Evolutionary conservation across 441 rosid species (phyloP).

Genomic region (Lagerstroemia fauriei): DNA sequence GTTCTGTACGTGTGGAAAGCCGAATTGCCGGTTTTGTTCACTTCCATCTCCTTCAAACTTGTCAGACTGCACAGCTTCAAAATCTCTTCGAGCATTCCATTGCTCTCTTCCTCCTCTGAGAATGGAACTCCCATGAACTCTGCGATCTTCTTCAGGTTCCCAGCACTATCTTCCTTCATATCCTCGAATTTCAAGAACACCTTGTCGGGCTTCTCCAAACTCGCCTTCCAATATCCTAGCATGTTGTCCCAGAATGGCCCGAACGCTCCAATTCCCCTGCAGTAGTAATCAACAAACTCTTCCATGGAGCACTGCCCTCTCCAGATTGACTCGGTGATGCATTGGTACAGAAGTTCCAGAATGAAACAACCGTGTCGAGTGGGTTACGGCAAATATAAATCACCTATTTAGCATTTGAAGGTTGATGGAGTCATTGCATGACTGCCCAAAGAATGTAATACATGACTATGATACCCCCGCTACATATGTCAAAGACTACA

Average conservation of each 20-base stretch:
- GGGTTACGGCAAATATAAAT: slow-evolving; percentile 18
- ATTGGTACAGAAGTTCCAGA: neutral
- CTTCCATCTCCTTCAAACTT: slow-evolving; percentile 59
- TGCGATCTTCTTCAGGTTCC: slow-evolving; percentile 53
- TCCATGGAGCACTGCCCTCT: slow-evolving; percentile 41
- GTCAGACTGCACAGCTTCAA: slow-evolving; percentile 63
- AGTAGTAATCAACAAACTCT: slow-evolving; percentile 55
- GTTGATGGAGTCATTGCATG: neutral
- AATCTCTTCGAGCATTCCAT: slow-evolving; percentile 48
- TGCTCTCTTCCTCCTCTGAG: slow-evolving; percentile 49
- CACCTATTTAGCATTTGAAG: too few relatives aligned
- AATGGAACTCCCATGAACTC: slow-evolving; percentile 56
- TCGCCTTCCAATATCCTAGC: slow-evolving; percentile 72
- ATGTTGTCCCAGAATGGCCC: slow-evolving; percentile 82
- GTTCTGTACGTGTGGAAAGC: slow-evolving; percentile 53
- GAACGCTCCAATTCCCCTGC: slow-evolving; percentile 50
- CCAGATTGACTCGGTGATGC: slow-evolving; percentile 26
- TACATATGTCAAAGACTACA: too few relatives aligned
- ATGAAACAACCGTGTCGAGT: neutral
- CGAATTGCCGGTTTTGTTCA: slow-evolving; percentile 48
- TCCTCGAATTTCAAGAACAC: slow-evolving; percentile 68
- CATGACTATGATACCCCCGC: too few relatives aligned
- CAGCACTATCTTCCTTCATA: slow-evolving; percentile 46
- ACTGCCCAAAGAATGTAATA: too few relatives aligned
- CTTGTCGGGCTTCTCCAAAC: slow-evolving; percentile 51